Evolutionary conservation across 2,329 filamentous ascomycete species (phyloP), one percentile per base, ranked within the genome.

Genomic region (Diaporthe vaccinii): DNA sequence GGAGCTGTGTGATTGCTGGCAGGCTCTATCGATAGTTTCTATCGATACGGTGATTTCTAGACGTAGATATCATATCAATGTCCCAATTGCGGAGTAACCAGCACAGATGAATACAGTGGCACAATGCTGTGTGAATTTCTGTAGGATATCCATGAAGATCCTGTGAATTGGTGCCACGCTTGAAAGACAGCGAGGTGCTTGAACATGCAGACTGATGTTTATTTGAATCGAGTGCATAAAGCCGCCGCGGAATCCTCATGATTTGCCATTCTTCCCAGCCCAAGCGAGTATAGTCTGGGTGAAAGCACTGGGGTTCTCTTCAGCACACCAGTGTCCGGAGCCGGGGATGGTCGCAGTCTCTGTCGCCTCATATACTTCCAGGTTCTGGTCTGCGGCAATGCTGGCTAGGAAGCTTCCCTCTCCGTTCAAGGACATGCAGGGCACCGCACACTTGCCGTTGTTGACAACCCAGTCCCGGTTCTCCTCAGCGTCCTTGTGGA

Each of bases 401-500:
- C 15, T 65, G 34, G 59, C 59, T 25, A 65, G 9, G 25, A 65
- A 65, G 39, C 59, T 65, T 3, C 59, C 59, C 15, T 65, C 36
- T 22, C 68, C 68, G 36, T 71, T 58, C 51, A 58, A n/a, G 5
- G 68, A 41, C 68, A 41, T 22, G 7, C 49, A 55, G 12, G 68
- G 51, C 22, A 71, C 68, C 53, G 22, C 4, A n/a, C n/a, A 58
- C n/a, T 71, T 84, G 9, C 83, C 82, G 14, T 81, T 77, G 59
- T 80, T 75, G 57, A 80, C 65, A 22, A 82, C 57, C 80, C 79
- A 80, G 25, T 76, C 76, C 59, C 62, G 57, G 69, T 83, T 83
- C 67, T 84, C 81, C 55, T 79, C 78, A 15, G 77, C 80, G 74
- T 84, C 83, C 62, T 80, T 74, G 65, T 80, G 78, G 65, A 85